Conservation (phyloP, 441 rosid genomes). For the Mallotus japonicus region DNA sequence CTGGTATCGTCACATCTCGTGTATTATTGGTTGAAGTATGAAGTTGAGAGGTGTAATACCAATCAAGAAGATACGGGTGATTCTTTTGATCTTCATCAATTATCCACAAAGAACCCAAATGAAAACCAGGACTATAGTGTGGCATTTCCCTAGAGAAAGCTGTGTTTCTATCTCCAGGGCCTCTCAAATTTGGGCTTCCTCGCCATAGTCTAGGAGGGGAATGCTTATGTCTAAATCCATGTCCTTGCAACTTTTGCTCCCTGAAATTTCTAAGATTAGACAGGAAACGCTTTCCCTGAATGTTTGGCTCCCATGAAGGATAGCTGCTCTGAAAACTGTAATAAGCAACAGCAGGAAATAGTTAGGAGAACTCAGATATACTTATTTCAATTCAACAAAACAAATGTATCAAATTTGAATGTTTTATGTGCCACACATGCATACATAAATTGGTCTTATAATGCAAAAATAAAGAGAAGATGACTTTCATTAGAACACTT, state of each 20-base stretch:
- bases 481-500: too few species aligned
- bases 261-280: constrained; percentile 69
- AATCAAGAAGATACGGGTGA: constrained; percentile 83
- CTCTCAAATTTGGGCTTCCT: constrained; percentile 45
- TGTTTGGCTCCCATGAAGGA: constrained; percentile 83
- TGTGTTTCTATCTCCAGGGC: constrained; percentile 42
- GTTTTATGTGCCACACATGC: background rate
- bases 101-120: constrained; percentile 61
- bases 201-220: constrained; percentile 51
- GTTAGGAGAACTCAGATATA: background rate
- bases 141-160: constrained; percentile 49
- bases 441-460: background rate
- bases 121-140: constrained; percentile 37
- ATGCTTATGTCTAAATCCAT: constrained; percentile 37
- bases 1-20: constrained; percentile 23
- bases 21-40: constrained; percentile 31
- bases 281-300: constrained; percentile 76
- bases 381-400: background rate
- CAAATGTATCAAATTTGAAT: background rate
- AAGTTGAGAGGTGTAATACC: constrained; percentile 68
- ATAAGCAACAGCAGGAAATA: background rate
- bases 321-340: constrained; percentile 89
- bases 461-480: too few species aligned
- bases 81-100: constrained; percentile 65
- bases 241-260: constrained; percentile 64